Conservation (phyloP, 1,139 yeast species). For the Entelexis sorbosivorans region DNA sequence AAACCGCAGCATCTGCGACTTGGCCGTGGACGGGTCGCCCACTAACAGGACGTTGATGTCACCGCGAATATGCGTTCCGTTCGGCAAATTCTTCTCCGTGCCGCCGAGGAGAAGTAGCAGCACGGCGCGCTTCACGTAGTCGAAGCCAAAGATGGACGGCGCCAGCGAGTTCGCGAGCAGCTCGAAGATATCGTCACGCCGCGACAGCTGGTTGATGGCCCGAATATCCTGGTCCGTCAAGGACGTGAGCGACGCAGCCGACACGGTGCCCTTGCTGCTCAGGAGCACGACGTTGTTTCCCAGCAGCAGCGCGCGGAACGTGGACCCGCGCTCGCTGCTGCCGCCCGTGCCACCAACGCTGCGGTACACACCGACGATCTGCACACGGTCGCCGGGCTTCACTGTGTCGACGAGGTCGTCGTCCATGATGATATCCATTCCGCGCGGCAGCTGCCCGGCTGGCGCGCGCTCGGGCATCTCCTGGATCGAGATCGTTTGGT, state of each 20-base stretch:
- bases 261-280: conserved; percentile 49
- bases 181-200: conserved; percentile 61
- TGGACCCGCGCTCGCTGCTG: conserved; percentile 34
- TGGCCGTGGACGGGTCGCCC: conserved; percentile 98
- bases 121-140: conserved; percentile 81
- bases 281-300: conserved; percentile 85
- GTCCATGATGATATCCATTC: conserved; percentile 80
- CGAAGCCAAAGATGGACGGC: conserved; percentile 92
- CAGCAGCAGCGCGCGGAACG: conserved; percentile 68
- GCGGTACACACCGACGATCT: conserved; percentile 86
- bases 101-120: conserved; percentile 88
- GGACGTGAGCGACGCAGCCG: conserved; percentile 70
- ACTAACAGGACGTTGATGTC: conserved; percentile 93
- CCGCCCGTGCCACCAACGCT: conserved; percentile 50
- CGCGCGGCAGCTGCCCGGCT: conserved; percentile 92
- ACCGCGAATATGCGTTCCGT: conserved; percentile 96
- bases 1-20: conserved; percentile 87
- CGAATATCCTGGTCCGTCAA: conserved; percentile 77
- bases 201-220: conserved; percentile 70
- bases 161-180: conserved; percentile 78
- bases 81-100: conserved; percentile 82
- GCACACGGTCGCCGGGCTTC: conserved; percentile 95
- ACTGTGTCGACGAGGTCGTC: conserved; percentile 87
- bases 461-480: conserved; percentile 99
- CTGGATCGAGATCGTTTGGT: conserved; percentile 85